These are phyloP conservation scores for Linaria vulgaris DNA, from an alignment of 257 asterid species.

Conservation along the genomic window DNA sequence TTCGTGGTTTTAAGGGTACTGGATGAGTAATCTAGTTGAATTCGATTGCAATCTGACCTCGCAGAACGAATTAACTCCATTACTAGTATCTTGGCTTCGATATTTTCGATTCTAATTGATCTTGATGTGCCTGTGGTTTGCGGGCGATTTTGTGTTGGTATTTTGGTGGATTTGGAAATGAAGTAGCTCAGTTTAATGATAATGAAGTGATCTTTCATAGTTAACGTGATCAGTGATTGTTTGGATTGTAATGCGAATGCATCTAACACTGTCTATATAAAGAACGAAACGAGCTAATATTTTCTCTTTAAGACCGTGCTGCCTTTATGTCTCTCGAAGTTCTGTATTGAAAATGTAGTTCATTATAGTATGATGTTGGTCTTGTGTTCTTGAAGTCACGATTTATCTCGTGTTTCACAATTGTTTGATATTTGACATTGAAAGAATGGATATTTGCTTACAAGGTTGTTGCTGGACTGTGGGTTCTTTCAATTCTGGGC, in stretches of 20 bases:
- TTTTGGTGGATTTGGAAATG: background rate
- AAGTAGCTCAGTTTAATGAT: background rate
- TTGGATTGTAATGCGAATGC: background rate
- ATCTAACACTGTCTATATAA: background rate
- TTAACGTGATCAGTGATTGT: background rate
- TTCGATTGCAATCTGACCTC: too few species aligned
- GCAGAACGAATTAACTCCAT: too few species aligned
- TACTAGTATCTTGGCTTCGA: too few species aligned
- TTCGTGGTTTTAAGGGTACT: background rate
- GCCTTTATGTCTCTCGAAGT: too few species aligned
- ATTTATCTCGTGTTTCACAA: background rate
- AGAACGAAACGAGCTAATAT: too few species aligned
- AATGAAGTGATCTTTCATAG: background rate
- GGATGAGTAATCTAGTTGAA: background rate
- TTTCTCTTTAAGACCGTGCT: too few species aligned
- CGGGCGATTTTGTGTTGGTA: background rate
- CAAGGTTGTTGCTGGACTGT: constrained; percentile 71
- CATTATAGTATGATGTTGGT: too few species aligned
- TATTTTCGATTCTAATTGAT: background rate
- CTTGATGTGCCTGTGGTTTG: background rate
- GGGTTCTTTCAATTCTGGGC: constrained; percentile 79
- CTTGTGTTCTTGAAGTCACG: background rate
- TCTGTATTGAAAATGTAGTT: too few species aligned
- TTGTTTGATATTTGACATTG: background rate
- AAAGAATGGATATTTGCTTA: background rate